A percentile compares a stretch with the other conserved stretches of the same genome.
Evolutionary conservation across 169 alveolate genomes (phyloP).

Genomic region (Cryptosporidium tyzzeri): DNA sequence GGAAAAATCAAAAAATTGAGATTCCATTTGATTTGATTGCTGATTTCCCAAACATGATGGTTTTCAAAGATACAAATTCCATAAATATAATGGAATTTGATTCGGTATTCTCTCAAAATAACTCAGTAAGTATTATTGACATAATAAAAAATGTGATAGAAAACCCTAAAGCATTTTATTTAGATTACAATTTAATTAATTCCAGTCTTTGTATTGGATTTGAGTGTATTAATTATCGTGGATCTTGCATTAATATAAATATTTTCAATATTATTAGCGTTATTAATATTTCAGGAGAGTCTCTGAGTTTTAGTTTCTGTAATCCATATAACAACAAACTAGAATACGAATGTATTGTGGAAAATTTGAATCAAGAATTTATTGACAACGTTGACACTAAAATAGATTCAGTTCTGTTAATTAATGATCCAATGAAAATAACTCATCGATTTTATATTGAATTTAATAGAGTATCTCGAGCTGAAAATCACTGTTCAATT

Average conservation of each 20-base stretch:
- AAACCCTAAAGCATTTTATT: not conserved
- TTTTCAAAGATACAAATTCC: not conserved
- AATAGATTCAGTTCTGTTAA: not conserved
- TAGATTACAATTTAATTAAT: constrained; percentile 11
- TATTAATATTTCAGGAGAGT: constrained; percentile 26
- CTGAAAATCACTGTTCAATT: not conserved
- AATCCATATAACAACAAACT: not conserved
- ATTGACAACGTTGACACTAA: not conserved
- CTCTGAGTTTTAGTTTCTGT: not conserved
- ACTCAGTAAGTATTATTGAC: not conserved
- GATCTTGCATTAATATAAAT: constrained; percentile 1
- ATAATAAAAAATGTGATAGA: not conserved
- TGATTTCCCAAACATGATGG: not conserved
- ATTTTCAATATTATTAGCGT: constrained; percentile 10
- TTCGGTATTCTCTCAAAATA: not conserved
- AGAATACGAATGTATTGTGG: not conserved
- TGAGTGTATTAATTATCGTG: not conserved
- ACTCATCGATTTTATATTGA: not conserved
- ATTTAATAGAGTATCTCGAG: not conserved
- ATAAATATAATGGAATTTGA: not conserved
- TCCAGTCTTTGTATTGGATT: constrained; percentile 22
- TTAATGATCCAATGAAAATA: not conserved
- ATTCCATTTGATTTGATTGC: constrained; percentile 1
- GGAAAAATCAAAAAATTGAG: not conserved
- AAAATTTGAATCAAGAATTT: not conserved